phyloP scores from a whole-genome alignment of 176 grass and related monocot species.

The Thalia dealbata region DNA sequence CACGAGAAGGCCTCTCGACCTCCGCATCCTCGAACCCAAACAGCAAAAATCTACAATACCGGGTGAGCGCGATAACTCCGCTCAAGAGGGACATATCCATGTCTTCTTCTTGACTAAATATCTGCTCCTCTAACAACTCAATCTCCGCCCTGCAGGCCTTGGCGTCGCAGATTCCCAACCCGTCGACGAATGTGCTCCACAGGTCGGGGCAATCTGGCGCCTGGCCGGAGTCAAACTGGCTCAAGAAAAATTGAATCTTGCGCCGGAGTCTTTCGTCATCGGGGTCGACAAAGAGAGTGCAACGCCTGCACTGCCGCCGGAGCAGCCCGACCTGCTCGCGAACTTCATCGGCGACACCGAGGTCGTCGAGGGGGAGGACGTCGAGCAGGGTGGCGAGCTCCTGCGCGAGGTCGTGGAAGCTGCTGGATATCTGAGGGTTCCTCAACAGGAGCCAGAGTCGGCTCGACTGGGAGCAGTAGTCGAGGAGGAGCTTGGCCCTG shows the following conservation, averaged over 20 bases:
- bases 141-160: constrained; percentile 47
- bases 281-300: constrained; percentile 39
- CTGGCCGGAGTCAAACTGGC: constrained; percentile 35
- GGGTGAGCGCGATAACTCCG: constrained; percentile 51
- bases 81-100: constrained; percentile 51
- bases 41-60: constrained; percentile 65
- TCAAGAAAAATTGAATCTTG: constrained; percentile 36
- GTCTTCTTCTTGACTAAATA: constrained; percentile 63
- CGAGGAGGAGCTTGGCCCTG: constrained; percentile 68
- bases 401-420: constrained; percentile 71
- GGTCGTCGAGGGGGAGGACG: constrained; percentile 48
- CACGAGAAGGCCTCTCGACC: neutral
- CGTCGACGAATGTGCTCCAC: constrained; percentile 31
- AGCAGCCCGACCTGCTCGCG: constrained; percentile 46
- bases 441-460: constrained; percentile 61
- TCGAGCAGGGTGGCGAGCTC: constrained; percentile 78
- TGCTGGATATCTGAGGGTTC: constrained; percentile 36
- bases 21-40: constrained; percentile 36
- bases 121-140: constrained; percentile 82
- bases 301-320: constrained; percentile 26
- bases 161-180: constrained; percentile 44
- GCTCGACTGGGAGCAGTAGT: constrained; percentile 59
- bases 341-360: constrained; percentile 49
- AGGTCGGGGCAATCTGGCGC: constrained; percentile 32
- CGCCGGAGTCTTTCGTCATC: constrained; percentile 39